These are phyloP conservation scores for Aegilops sharonensis DNA, from an alignment of 176 grass and related monocot species.

Conservation along the genomic window DNA sequence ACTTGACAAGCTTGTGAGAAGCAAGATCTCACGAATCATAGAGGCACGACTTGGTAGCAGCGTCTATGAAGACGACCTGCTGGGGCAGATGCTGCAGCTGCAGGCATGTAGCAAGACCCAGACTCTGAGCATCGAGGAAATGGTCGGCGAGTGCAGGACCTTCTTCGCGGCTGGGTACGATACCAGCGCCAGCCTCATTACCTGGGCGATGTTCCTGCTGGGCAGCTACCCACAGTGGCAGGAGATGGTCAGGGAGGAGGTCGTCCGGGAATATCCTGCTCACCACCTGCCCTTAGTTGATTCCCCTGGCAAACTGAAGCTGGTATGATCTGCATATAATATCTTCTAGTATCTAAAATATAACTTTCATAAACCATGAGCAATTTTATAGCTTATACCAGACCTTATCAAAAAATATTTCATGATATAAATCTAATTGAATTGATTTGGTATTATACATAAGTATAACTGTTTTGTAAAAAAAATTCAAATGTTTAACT, in stretches of 20 bases:
- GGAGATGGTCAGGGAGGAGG: constrained; percentile 10
- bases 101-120: not conserved
- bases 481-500: too few species aligned
- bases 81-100: constrained; percentile 42
- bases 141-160: constrained; percentile 54
- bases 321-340: constrained; percentile 11
- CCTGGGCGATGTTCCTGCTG: constrained; percentile 49
- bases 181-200: constrained; percentile 21
- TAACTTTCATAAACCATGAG: not conserved
- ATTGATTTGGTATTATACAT: too few species aligned
- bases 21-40: constrained; percentile 29
- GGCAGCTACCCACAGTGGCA: constrained; percentile 32
- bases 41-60: not conserved
- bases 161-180: constrained; percentile 53
- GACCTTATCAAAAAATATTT: too few species aligned
- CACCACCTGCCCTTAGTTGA: constrained; percentile 3
- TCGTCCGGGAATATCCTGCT: constrained; percentile 17
- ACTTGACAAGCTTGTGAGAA: constrained; percentile 19
- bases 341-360: not conserved
- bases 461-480: too few species aligned
- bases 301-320: constrained; percentile 20
- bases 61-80: constrained; percentile 30
- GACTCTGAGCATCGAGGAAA: constrained; percentile 35
- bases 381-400: not conserved
- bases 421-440: not conserved